Evolutionary conservation across 192 early-diverging fungal species (phyloP).

Genomic region (Umbelopsis isabellina): DNA sequence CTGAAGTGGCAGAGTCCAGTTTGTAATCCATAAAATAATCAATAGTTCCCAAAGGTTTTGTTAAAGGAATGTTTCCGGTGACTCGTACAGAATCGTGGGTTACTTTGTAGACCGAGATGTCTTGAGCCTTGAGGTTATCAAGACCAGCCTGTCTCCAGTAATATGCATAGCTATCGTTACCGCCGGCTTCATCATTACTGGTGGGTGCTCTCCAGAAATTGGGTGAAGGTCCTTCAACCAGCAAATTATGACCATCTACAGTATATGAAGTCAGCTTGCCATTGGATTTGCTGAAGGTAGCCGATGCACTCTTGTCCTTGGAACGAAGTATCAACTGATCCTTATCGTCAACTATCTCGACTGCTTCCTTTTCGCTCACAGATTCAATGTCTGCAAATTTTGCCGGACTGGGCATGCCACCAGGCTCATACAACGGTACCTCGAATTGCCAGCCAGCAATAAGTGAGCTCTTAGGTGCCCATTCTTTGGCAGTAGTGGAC

Average conservation of each 20-base stretch:
- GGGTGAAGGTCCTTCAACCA: conserved; percentile 6
- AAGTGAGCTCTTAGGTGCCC: background rate
- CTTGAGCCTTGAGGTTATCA: background rate
- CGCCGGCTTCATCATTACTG: conserved; percentile 15
- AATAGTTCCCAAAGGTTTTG: background rate
- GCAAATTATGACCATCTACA: background rate
- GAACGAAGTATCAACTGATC: background rate
- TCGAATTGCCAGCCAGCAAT: conserved; percentile 15
- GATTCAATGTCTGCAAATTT: background rate
- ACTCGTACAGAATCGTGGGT: background rate
- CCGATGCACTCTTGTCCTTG: background rate
- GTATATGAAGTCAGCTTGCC: background rate
- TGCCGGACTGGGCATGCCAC: background rate
- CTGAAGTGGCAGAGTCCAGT: background rate
- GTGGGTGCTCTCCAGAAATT: conserved; percentile 19
- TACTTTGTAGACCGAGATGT: background rate
- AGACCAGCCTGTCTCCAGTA: conserved; percentile 16
- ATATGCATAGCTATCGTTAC: background rate
- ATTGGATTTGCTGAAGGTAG: background rate
- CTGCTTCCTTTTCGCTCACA: background rate
- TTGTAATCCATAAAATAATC: background rate
- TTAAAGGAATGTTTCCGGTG: background rate
- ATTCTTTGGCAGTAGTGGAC: background rate
- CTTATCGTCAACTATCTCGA: background rate
- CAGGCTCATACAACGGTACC: conserved; percentile 1